Percentiles rank a stretch among this genome's conserved stretches.
These are phyloP conservation scores for Myxozyma kluyveri DNA, from an alignment of 805 yeast species.

Conservation along the genomic window DNA sequence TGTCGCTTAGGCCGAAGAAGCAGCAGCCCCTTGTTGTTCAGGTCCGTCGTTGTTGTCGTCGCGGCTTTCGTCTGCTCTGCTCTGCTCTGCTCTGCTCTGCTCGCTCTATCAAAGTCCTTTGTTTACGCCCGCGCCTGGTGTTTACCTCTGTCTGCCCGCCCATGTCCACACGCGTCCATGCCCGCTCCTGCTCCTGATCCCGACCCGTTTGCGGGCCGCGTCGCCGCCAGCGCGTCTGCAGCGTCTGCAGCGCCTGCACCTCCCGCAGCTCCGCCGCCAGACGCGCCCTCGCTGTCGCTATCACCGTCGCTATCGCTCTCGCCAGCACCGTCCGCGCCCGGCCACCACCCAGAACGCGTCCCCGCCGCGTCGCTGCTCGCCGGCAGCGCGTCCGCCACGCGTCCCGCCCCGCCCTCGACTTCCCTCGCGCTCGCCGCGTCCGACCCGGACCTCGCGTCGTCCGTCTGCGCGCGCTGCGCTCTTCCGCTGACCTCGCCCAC, in stretches of 20 bases:
- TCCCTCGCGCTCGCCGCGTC: background rate
- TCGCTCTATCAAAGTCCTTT: no score
- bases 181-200: no score
- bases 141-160: no score
- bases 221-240: background rate
- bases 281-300: background rate
- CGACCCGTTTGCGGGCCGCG: no score
- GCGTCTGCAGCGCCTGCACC: background rate
- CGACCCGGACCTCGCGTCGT: background rate
- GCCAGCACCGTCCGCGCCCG: background rate
- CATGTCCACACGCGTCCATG: no score
- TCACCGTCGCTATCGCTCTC: constrained; percentile 1
- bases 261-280: background rate
- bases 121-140: no score
- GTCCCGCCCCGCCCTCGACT: background rate
- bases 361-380: background rate
- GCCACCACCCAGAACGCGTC: background rate
- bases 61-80: no score
- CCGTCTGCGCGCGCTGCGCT: constrained; percentile 18
- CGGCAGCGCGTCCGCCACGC: background rate
- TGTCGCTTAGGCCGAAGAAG: no score
- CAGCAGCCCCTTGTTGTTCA: no score
- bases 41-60: no score
- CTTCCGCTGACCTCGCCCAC: constrained; percentile 17
- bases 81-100: no score